Conservation (phyloP, 129 eudicot genomes). For the Centella asiatica region DNA sequence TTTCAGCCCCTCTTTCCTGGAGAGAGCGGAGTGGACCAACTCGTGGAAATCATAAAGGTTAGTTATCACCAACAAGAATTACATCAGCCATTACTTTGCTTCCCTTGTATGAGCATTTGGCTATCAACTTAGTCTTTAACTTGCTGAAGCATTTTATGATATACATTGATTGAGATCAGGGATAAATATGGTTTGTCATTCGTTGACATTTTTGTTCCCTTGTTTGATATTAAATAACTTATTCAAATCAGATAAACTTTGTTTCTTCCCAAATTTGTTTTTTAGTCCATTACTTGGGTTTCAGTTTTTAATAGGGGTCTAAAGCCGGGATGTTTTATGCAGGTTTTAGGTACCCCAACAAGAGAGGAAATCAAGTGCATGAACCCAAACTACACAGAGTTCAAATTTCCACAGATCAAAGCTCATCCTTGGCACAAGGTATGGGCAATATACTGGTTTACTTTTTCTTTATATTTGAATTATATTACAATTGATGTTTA, state of each 20-base stretch:
- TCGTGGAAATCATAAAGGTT: slow-evolving; percentile 89
- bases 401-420: slow-evolving; percentile 82
- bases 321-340: slow-evolving; percentile 4
- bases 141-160: background rate
- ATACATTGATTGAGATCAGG: background rate
- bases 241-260: no score
- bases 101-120: background rate
- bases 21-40: slow-evolving; percentile 86
- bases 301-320: background rate
- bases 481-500: background rate
- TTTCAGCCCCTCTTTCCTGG: slow-evolving; percentile 54
- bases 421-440: slow-evolving; percentile 98
- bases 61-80: slow-evolving; percentile 4
- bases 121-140: background rate
- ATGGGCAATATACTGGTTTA: background rate
- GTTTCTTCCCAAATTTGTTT: no score
- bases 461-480: background rate
- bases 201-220: background rate
- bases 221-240: background rate
- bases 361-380: slow-evolving; percentile 91
- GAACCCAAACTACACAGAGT: slow-evolving; percentile 93
- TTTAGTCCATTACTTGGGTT: no score
- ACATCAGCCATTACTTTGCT: background rate
- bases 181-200: background rate
- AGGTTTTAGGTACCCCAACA: slow-evolving; percentile 80